Evolutionary conservation across 306 rosid genomes (phyloP).

Genomic region (Rosa persica): DNA sequence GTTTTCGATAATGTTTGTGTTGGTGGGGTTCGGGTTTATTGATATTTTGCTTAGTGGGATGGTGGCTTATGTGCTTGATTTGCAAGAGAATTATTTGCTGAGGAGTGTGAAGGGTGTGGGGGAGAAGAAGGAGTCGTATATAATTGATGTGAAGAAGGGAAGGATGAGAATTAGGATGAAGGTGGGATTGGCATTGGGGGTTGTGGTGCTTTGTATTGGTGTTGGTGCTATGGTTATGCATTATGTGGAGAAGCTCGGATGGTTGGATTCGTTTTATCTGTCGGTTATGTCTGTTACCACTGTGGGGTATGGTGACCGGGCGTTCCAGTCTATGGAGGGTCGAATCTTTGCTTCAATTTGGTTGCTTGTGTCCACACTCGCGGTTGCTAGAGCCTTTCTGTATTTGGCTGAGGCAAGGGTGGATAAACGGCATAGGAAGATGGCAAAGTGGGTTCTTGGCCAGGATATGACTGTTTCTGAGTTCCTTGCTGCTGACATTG

Average conservation of each 20-base stretch:
- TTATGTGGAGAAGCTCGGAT: slow-evolving; percentile 74
- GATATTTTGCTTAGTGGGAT: slow-evolving; percentile 88
- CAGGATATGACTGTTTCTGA: slow-evolving; percentile 90
- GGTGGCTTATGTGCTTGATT: slow-evolving; percentile 90
- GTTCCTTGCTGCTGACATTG: slow-evolving; percentile 96
- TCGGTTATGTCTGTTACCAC: slow-evolving; percentile 98
- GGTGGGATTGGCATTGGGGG: slow-evolving; percentile 88
- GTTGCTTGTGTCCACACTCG: slow-evolving; percentile 92
- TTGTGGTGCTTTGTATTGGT: slow-evolving; percentile 85
- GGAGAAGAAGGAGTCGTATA: slow-evolving; percentile 59
- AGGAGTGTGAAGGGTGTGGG: slow-evolving; percentile 53
- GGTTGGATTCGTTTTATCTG: slow-evolving; percentile 93
- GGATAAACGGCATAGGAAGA: slow-evolving; percentile 86
- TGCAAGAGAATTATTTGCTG: slow-evolving; percentile 80
- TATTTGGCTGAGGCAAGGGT: slow-evolving; percentile 97
- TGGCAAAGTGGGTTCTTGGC: slow-evolving; percentile 98
- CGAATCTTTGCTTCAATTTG: slow-evolving; percentile 87
- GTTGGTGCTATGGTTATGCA: slow-evolving; percentile 81
- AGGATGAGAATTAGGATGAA: slow-evolving; percentile 99
- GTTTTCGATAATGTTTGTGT: slow-evolving; percentile 76
- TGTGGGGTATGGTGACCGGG: slow-evolving; percentile 86
- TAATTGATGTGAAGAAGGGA: slow-evolving; percentile 92
- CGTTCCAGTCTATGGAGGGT: slow-evolving; percentile 72
- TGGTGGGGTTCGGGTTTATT: slow-evolving; percentile 91
- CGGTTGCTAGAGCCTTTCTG: slow-evolving; percentile 89